phyloP scores from a whole-genome alignment of 2,329 filamentous ascomycete species.

The Beauveria scarabaeidicola region DNA sequence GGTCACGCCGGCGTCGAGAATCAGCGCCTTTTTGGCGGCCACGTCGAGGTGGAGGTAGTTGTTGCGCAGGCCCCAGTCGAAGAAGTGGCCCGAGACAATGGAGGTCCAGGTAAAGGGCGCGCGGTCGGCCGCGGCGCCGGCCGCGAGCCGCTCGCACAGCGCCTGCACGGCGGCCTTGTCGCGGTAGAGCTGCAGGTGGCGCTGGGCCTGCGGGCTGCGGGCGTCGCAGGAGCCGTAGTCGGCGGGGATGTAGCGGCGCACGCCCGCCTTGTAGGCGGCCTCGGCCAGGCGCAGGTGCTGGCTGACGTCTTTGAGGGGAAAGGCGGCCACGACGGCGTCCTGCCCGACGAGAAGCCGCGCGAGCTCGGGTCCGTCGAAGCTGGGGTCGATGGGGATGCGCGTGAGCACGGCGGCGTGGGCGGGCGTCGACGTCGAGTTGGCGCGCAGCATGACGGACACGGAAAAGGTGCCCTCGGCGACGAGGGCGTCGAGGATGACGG shows the following conservation, averaged over 20 bases:
- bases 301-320: slow-evolving; percentile 35
- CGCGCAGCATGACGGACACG: slow-evolving; percentile 47
- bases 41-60: slow-evolving; percentile 35
- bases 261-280: slow-evolving; percentile 49
- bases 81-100: slow-evolving; percentile 35
- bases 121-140: slow-evolving; percentile 21
- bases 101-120: slow-evolving; percentile 42
- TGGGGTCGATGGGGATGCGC: slow-evolving; percentile 21
- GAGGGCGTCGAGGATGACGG: slow-evolving; percentile 28
- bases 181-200: slow-evolving; percentile 25
- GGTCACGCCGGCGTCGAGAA: slow-evolving; percentile 44
- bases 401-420: slow-evolving; percentile 16
- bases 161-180: slow-evolving; percentile 26
- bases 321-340: slow-evolving; percentile 44
- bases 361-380: slow-evolving; percentile 28
- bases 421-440: slow-evolving; percentile 21
- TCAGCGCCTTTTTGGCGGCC: slow-evolving; percentile 30
- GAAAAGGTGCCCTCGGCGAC: slow-evolving; percentile 32
- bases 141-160: slow-evolving; percentile 21
- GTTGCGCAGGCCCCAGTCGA: slow-evolving; percentile 40
- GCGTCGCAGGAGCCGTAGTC: slow-evolving; percentile 42
- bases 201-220: slow-evolving; percentile 25
- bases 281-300: slow-evolving; percentile 42
- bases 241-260: slow-evolving; percentile 53
- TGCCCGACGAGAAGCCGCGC: slow-evolving; percentile 42